Evolutionary conservation across 345 rosid genomes (phyloP), one percentile per base, ranked within the genome.

Genomic region (Carallia brachiata): DNA sequence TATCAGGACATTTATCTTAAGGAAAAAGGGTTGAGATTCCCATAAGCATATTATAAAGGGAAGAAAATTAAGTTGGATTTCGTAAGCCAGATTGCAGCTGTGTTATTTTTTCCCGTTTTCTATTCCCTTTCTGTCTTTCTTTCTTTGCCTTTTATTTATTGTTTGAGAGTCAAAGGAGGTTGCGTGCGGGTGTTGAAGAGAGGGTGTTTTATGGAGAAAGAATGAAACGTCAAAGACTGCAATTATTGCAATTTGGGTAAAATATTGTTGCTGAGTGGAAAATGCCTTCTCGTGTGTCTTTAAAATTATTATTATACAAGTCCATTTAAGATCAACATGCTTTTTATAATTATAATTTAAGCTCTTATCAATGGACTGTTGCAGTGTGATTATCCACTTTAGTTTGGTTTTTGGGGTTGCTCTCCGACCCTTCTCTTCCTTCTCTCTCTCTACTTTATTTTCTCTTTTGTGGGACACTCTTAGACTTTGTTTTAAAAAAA

Each of bases 171-270:
- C 84, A 82, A 82, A 83, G 84, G 77, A 82, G 86, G 58, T 83
- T 84, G 90, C 89, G 90, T 81, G 90, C 79, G 82, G 84, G 78
- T 75, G 84, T 73, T 65, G 73, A 73, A 77, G 87, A 77, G 87
- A 80, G 74, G 78, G n/a, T n/a, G 66, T 73, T 78, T 75, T 17
- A 58, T 23, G 84, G 82, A 62, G 80, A 0, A 71, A 73, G 75
- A 66, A 63, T 75, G 86, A 80, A 80, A 78, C 88, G 86, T 86
- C 86, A 84, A 83, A 81, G 87, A 73, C 79, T 75, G 82, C 88
- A 81, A 88, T 84, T 71, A 86, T 88, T 81, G 84, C 65, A 73
- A 73, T 84, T 84, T 78, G 78, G 79, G 84, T 68, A 67, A 84
- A 76, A 67, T 62, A 57, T 71, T 70, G 70, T 64, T 74, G 61